Base-by-base conservation (phyloP, 371 early-diverging fungal genomes). In the Pancytospora epiphaga region DNA sequence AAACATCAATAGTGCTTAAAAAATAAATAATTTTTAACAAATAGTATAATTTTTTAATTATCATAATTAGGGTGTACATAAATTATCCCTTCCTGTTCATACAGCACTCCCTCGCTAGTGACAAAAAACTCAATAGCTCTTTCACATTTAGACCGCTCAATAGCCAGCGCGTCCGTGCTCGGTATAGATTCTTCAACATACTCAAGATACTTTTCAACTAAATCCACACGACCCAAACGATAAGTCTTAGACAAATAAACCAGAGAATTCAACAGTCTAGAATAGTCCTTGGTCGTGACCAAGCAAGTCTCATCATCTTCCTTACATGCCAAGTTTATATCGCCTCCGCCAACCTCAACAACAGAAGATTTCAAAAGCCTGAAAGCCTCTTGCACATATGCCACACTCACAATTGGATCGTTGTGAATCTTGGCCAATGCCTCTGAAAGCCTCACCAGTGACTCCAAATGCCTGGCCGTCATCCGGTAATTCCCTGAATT, bases 311-410 rank as follows among this genome's bases (percentile, higher is more conserved):
- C 80, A 3, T 77, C 72, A 54, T 76, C 76, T 3, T 82, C 76
- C 72, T 40, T 61, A 74, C 64, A 63, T 9, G 50, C 43, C 18
- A 79, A 22, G 75, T 83, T 86, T 36, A 93, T 83, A 72, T 89
- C 89, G 36, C 90, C 94, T 73, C 87, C 86, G 76, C 92, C 88
- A 18, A 97, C 87, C 27, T 89, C 88, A 62, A 95, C 86, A 62
- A 96, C 91, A 0, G 92, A 91, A 33, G 89, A 88, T 38, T 88
- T 87, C 54, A 98, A 80, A 49, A 98, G 85, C 47, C 87, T 84
- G 65, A 85, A 87, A 1, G 97, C 97, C 82, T 95, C 95, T 39
- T 85, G 81, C 6, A 94, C 94, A 80, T 91, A 89, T 1, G 81
- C 80, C 37, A 36, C 40, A n/a, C 40, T 65, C 1, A 74, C 77